Percentiles rank a stretch among this genome's conserved stretches.
phyloP scores from a whole-genome alignment of 768 basidiomycete species.

The Rhizopogon vinicolor region DNA sequence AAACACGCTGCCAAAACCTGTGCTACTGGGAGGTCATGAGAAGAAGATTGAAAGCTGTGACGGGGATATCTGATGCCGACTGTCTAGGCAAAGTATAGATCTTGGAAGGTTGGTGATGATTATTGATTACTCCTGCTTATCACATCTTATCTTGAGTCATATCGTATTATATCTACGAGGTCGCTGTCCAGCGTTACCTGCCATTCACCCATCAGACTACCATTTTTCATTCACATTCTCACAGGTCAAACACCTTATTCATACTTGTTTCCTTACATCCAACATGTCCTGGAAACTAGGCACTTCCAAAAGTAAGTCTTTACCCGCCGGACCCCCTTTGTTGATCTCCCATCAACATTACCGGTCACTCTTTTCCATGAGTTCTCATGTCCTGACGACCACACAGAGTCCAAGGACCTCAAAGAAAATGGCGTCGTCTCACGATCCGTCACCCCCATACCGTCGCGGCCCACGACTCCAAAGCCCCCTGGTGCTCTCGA shows the following conservation, averaged over 20 bases:
- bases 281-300: constrained; percentile 58
- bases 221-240: background rate
- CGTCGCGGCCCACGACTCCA: constrained; percentile 78
- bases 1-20: background rate
- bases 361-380: background rate
- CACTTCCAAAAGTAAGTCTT: constrained; percentile 29
- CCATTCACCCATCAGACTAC: background rate
- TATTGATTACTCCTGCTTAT: background rate
- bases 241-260: background rate
- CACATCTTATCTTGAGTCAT: constrained; percentile 3
- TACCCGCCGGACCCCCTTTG: background rate
- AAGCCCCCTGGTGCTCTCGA: constrained; percentile 50
- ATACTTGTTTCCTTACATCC: background rate
- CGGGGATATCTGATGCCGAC: background rate
- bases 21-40: background rate
- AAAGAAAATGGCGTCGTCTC: constrained; percentile 70
- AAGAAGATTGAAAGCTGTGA: background rate
- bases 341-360: constrained; percentile 1
- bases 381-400: constrained; percentile 4
- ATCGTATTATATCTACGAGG: background rate
- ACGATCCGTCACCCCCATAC: constrained; percentile 76
- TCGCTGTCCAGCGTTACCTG: constrained; percentile 1
- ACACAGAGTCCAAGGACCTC: constrained; percentile 60
- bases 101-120: background rate
- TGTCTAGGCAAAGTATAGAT: background rate